Base-by-base conservation (phyloP, 495 filamentous ascomycete genomes). In the Glutinoglossum americanum region DNA sequence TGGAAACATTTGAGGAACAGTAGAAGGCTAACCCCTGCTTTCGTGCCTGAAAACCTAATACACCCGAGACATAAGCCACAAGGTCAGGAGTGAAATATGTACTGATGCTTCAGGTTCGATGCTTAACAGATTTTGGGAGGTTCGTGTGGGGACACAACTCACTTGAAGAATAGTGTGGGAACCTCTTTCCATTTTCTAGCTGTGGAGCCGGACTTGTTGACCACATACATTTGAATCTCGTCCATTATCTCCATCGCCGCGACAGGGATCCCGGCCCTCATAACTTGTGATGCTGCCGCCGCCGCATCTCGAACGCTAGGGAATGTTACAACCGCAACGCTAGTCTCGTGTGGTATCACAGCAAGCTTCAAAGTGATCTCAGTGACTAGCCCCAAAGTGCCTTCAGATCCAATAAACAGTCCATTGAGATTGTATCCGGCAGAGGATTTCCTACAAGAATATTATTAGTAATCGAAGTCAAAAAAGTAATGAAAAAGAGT, bases 191-290 rank as follows among this genome's bases (percentile, higher is more conserved):
- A 89, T 28, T 74, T 73, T 41, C 79, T 72, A 1, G 78, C 75
- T 0, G 84, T 88, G 0, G 77, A 75, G 0, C 83, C 83, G 30
- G 80, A 75, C 51, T 80, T 70, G 65, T 89, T 90, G 62, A 90
- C 79, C 17, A 85, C 82, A 54, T 71, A 70, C 85, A 90, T 89
- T 66, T 86, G 82, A 0, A 87, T 82, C 56, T 89, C 84, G 62
- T 89, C 85, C 77, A 90, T 80, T 60, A 90, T 79, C 66, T 89
- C 85, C 74, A 90, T 83, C 1, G 83, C 83, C 0, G 82, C 84
- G 19, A 90, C 77, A 0, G 81, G 85, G 3, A 89, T 74, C 3
- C 82, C 85, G 17, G 79, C 74, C 56, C 82, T 76, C 72, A 89
- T 81, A 10, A 89, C 77, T 54, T 74, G 74, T 15, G 80, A 78